phyloP scores from a whole-genome alignment of 2,329 filamentous ascomycete genomes.

The Xylariaceae sp. region DNA sequence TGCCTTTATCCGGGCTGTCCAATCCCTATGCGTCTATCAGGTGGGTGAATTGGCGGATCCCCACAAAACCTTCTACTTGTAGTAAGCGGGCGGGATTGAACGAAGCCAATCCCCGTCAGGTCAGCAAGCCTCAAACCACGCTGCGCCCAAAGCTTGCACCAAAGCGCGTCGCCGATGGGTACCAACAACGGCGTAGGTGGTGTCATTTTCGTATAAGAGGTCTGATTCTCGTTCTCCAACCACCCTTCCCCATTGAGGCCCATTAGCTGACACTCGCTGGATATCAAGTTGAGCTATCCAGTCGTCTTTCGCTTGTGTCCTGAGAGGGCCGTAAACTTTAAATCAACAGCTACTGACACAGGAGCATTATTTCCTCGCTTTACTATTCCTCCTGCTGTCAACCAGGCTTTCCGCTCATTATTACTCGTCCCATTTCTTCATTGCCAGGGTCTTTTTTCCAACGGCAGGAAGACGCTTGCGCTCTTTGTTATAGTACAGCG shows the following conservation, averaged over 20 bases:
- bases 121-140: background rate
- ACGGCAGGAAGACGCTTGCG: background rate
- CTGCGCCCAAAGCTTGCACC: background rate
- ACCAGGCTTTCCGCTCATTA: background rate
- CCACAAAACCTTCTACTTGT: background rate
- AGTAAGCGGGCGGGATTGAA: background rate
- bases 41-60: too few relatives aligned
- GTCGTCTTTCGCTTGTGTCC: background rate
- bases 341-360: background rate
- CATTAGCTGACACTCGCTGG: slow-evolving; percentile 1
- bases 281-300: background rate
- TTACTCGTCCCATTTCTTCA: background rate
- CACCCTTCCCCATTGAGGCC: background rate
- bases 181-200: slow-evolving; percentile 3
- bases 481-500: background rate
- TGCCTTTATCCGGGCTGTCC: too few relatives aligned
- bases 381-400: background rate
- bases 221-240: background rate
- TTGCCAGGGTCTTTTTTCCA: background rate
- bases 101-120: background rate
- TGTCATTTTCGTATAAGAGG: slow-evolving; percentile 5
- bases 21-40: too few relatives aligned
- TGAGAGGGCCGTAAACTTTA: slow-evolving; percentile 8
- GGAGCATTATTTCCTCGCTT: background rate
- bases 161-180: slow-evolving; percentile 16